Base-by-base conservation (phyloP, 2,329 filamentous ascomycete species). In the Colletotrichum orbiculare region DNA sequence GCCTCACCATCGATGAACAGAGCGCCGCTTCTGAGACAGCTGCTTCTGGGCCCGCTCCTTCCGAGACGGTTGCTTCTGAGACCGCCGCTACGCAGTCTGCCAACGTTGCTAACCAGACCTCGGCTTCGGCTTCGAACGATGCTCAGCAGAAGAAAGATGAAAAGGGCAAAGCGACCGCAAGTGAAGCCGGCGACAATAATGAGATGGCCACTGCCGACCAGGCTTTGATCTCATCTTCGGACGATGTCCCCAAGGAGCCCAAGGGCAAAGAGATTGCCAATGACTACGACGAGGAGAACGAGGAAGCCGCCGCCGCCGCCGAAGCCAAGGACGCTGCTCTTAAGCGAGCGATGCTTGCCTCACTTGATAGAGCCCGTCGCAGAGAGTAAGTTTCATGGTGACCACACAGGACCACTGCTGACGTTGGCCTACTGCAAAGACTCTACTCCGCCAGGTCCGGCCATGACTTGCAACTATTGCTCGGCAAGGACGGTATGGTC, bases 331-430 rank as follows among this genome's bases (percentile, higher is more conserved):
- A 47, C 15, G 45, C 39, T 12, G 42, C 52, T 42, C 53, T 66
- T 17, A 55, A 56, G 42, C 58, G 54, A 37, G 47, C 52, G 17
- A 47, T 42, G 41, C n/a, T 53, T 10, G 53, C 59, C 45, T 38
- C 15, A 5, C 61, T 59, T 11, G 60, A 66, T 34, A 54, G 50
- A 47, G 38, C 37, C 13, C 48, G 46, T 9, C 60, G 60, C 34
- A 33, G 50, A 8, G 13, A 45, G 64, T 50, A 59, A 60, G 54
- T 42, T 1, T 17, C 8, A 37, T 54, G 2, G 11, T 15, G 4
- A 7, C 5, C 5, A 34, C 10, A n/a, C 8, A 6, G 42, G 11
- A 33, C 43, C 37, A 9, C 37, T 54, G 11, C 46, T 52, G 9
- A 38, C 10, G 8, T 25, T 15, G 4, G 25, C 25, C 9, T 7